These are phyloP conservation scores for Eucalyptus regnans DNA, from an alignment of 345 rosid species.

Conservation along the genomic window DNA sequence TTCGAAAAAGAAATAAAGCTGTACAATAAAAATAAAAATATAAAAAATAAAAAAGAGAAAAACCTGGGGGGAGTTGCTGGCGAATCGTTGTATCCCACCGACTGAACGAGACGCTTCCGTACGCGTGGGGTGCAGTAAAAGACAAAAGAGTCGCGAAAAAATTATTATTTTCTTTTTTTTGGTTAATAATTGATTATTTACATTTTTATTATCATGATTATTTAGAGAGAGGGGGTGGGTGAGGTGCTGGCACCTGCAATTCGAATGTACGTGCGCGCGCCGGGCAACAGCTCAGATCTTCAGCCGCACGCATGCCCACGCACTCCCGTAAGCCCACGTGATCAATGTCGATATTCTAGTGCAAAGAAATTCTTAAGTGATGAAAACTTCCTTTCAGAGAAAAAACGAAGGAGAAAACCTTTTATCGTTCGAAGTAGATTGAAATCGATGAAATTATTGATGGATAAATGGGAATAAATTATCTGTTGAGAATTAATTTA, in stretches of 20 bases:
- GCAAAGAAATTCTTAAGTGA: rapidly evolving
- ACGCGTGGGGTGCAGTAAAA: not conserved
- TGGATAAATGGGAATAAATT: not conserved
- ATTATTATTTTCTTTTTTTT: not conserved
- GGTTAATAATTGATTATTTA: not conserved
- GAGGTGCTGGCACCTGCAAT: not conserved
- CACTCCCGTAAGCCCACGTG: not conserved
- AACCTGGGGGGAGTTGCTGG: not conserved
- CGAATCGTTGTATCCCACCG: not conserved
- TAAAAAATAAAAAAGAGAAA: rapidly evolving
- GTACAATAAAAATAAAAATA: not conserved
- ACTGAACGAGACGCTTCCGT: not conserved
- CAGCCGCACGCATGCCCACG: not conserved
- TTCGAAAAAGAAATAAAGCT: not conserved
- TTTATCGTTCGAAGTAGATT: not conserved
- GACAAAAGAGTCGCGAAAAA: not conserved
- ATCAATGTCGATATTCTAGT: too few relatives aligned
- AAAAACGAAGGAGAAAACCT: not conserved
- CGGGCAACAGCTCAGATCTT: not conserved
- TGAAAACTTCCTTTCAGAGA: not conserved
- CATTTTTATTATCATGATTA: not conserved
- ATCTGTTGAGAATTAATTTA: rapidly evolving
- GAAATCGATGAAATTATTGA: not conserved
- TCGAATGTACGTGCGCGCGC: not conserved
- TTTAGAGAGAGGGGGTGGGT: not conserved